Evolutionary conservation across 192 early-diverging fungal genomes (phyloP), one percentile per base, ranked within the genome.

Genomic region (Coemansia sp.): DNA sequence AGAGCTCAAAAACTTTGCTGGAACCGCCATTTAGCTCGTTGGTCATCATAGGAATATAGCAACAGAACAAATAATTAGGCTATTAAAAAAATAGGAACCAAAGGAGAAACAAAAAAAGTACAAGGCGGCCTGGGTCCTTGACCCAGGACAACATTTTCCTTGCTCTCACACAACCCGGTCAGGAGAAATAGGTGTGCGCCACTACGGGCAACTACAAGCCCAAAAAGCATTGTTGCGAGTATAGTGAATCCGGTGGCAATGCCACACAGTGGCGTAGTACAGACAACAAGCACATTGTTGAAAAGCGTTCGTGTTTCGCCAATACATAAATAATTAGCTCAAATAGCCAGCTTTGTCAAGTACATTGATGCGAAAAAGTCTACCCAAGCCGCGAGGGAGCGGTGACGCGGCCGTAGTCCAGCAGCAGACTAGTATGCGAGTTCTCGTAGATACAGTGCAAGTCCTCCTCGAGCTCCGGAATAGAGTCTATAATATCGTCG

Each of bases 391-490:
- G 73, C 0, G 85, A 84, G 18, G 90, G 87, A 7, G 90, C 85
- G 8, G 83, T 76, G 26, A 86, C 88, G 3, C 88, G 77, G 1
- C 83, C 79, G 77, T 90, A 88, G 73, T 91, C 88, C 66, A 91
- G 73, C 13, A 90, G 65, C 64, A 91, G 58, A 34, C 87, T 89
- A 23, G 88, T 90, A 16, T 83, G 80, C 26, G 88, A 77, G 58
- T 87, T 86, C 56, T 87, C 85, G 56, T 88, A 91, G 48, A 91
- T 75, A 43, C 85, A 81, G 59, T 88, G 82, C 26, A 89, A 83
- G 62, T 86, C 84, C 20, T 83, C 80, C 14, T 91, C 90, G 50
- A 89, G 88, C 65, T 91, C 90, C 0, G 87, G 86, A 61, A 91
- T 88, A 37, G 62, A 70, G 20, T 83, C 82, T 14, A 77, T 60